Evolutionary conservation across 2,329 filamentous ascomycete species (phyloP).

Genomic region (Colletotrichum theobromicola): DNA sequence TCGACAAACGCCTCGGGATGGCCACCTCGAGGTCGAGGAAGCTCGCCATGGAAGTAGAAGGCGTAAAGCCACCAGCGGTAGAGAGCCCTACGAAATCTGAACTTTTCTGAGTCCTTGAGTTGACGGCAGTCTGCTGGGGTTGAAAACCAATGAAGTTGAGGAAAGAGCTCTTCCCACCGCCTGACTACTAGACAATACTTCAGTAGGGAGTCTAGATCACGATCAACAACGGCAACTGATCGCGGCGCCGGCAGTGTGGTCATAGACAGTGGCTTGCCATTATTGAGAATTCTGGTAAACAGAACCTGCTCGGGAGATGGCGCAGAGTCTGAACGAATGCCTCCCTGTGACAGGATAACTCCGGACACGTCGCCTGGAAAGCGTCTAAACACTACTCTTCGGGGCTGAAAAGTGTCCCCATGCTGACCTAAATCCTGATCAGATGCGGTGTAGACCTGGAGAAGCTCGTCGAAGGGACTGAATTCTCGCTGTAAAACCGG

Average conservation of each 20-base stretch:
- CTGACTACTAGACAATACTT: slow-evolving; percentile 39
- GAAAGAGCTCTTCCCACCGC: slow-evolving; percentile 45
- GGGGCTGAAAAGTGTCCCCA: slow-evolving; percentile 41
- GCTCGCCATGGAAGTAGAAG: slow-evolving; percentile 55
- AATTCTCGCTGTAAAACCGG: slow-evolving; percentile 47
- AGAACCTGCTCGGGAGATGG: background rate
- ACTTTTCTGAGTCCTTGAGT: slow-evolving; percentile 45
- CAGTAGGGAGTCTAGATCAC: slow-evolving; percentile 38
- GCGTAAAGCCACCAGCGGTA: slow-evolving; percentile 62
- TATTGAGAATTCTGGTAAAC: background rate
- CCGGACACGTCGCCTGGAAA: slow-evolving; percentile 35
- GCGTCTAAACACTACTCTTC: slow-evolving; percentile 43
- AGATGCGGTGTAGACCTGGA: slow-evolving; percentile 51
- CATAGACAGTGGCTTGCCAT: background rate
- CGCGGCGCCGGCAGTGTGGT: slow-evolving; percentile 9
- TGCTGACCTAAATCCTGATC: slow-evolving; percentile 36
- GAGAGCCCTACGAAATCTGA: slow-evolving; percentile 54
- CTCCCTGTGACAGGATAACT: slow-evolving; percentile 20
- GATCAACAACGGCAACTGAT: slow-evolving; percentile 33
- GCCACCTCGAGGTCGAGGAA: slow-evolving; percentile 39
- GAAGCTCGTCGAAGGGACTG: slow-evolving; percentile 49
- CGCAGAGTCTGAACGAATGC: background rate
- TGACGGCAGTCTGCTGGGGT: slow-evolving; percentile 49
- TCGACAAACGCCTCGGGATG: slow-evolving; percentile 44
- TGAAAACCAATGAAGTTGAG: slow-evolving; percentile 52